Evolutionary conservation across 2,329 filamentous ascomycete species (phyloP), one percentile per base, ranked within the genome.

Genomic region (Fusarium stilboides): DNA sequence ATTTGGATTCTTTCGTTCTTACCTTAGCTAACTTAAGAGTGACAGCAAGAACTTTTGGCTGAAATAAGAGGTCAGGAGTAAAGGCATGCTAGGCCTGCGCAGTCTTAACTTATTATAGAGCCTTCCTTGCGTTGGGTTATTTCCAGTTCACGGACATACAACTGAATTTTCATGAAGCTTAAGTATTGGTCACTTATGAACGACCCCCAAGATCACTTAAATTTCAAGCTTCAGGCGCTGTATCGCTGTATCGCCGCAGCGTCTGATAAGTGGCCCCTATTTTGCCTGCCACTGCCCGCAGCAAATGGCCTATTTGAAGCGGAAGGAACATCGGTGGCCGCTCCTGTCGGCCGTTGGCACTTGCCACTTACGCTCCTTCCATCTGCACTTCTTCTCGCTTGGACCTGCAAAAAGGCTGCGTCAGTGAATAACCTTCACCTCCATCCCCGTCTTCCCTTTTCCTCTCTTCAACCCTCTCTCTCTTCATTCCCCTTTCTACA

Each of bases 341-440:
- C 57, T 59, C 47, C 51, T 73, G 65, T 68, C 65, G 57, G 61
- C 49, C 50, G 55, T 57, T 51, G 54, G 61, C 59, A 62, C 63
- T 53, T 69, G 55, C 54, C 47, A 33, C 39, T 57, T 53, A 40
- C 51, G 51, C 57, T 72, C 72, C 65, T 77, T 72, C 75, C 74
- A 47, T 63, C 60, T 54, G 57, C 46, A 55, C 49, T 64, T 60
- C 40, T 26, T 45, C 60, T 65, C 42, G 28, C 39, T 67, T 75
- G 67, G 69, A 54, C 71, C 68, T 71, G 50, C 68, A 66, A 51
- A 57, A 55, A 39, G 44, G 53, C 53, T 55, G 62, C 62, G 65
- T 67, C 73, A 70, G 75, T 74, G 73, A 75, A 71, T 74, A 76
- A 72, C 74, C 64, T 68, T 61, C 73, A 59, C 57, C 67, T 42